phyloP scores from a whole-genome alignment of 192 early-diverging fungal genomes.

The Entomortierella lignicola region DNA sequence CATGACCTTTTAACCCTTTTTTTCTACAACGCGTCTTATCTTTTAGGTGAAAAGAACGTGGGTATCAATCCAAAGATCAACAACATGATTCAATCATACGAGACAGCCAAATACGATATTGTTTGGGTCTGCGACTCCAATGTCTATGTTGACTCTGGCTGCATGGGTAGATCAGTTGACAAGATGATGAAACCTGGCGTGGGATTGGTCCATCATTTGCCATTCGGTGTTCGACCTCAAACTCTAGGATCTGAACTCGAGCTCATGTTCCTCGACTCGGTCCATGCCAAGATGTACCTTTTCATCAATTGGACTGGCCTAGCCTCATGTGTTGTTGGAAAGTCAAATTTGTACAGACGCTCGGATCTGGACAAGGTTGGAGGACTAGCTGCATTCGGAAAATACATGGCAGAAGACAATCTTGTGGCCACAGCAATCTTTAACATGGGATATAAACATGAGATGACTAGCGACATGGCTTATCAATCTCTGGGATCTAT shows the following conservation, averaged over 20 bases:
- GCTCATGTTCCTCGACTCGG: slow-evolving; percentile 85
- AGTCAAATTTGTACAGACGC: slow-evolving; percentile 92
- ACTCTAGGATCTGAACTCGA: slow-evolving; percentile 88
- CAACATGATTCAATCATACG: slow-evolving; percentile 89
- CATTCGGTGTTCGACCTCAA: slow-evolving; percentile 77
- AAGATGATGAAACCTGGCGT: slow-evolving; percentile 75
- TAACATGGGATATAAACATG: slow-evolving; percentile 81
- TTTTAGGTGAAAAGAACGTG: slow-evolving; percentile 55
- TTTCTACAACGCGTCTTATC: neutral
- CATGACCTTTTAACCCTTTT: neutral
- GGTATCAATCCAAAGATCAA: slow-evolving; percentile 98
- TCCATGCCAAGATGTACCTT: slow-evolving; percentile 96
- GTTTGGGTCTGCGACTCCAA: slow-evolving; percentile 97
- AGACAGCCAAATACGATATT: slow-evolving; percentile 82
- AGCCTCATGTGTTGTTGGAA: slow-evolving; percentile 93
- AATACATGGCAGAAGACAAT: slow-evolving; percentile 97
- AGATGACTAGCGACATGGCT: slow-evolving; percentile 89
- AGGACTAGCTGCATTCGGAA: slow-evolving; percentile 86
- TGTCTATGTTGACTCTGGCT: slow-evolving; percentile 81
- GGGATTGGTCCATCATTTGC: slow-evolving; percentile 96
- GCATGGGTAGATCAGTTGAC: slow-evolving; percentile 85
- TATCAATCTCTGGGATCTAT: slow-evolving; percentile 85
- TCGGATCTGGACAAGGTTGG: slow-evolving; percentile 83
- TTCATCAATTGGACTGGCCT: slow-evolving; percentile 90
- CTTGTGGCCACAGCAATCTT: slow-evolving; percentile 89